phyloP scores from a whole-genome alignment of 495 filamentous ascomycete genomes.

The Sabuloglossum arenarium region DNA sequence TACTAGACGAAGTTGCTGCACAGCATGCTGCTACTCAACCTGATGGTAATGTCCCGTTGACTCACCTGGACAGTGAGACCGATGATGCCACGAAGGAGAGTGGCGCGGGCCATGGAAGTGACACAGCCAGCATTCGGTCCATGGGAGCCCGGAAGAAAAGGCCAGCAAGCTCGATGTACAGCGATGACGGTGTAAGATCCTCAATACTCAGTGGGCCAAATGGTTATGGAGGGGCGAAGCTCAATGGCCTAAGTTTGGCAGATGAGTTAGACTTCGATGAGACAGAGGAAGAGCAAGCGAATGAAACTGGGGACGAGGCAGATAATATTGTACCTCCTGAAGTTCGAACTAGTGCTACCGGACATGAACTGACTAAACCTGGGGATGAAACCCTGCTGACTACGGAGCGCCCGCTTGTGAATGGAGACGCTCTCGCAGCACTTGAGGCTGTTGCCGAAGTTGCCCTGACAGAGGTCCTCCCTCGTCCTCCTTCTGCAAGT shows the following conservation, averaged over 20 bases:
- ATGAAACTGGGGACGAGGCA: constrained; percentile 9
- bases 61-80: constrained; percentile 10
- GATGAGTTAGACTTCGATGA: constrained; percentile 74
- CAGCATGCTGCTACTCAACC: constrained; percentile 36
- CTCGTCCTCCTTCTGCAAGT: background rate
- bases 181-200: constrained; percentile 26
- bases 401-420: background rate
- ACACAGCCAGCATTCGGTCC: constrained; percentile 58
- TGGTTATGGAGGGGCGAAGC: constrained; percentile 28
- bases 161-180: background rate
- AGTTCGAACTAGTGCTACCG: background rate
- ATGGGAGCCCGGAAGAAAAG: constrained; percentile 26
- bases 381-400: background rate
- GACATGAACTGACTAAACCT: background rate
- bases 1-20: constrained; percentile 66
- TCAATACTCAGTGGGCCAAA: constrained; percentile 38
- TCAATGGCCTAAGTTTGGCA: constrained; percentile 56
- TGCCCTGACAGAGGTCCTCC: background rate
- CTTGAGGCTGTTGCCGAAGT: background rate
- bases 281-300: constrained; percentile 8
- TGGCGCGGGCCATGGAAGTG: constrained; percentile 33
- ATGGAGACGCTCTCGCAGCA: constrained; percentile 1
- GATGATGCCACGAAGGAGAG: constrained; percentile 18
- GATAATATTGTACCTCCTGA: background rate
- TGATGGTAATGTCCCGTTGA: background rate